Base-by-base conservation (phyloP, 2,329 filamentous ascomycete species). In the Epichloe hybrida region DNA sequence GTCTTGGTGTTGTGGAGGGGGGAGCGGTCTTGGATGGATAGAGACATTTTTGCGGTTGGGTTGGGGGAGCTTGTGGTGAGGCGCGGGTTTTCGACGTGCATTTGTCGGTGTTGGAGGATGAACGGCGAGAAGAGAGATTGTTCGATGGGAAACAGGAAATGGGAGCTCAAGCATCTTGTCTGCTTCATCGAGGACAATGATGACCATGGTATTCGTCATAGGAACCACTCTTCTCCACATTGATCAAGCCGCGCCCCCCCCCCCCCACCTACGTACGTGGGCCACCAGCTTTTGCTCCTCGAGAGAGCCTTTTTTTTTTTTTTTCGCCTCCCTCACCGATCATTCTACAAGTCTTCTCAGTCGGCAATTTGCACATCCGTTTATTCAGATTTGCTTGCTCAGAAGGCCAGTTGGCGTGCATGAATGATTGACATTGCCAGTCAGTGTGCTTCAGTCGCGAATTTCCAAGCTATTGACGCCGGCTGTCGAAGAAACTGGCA, bases 1-100 rank as follows among this genome's bases (percentile, higher is more conserved):
- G 21, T 40, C 40, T 48, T 47, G 1, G 61, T 58, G 15, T 58
- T 57, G 31, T 55, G 52, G 15, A 69, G 55, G 54, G 23, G 21
- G 21, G 64, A 41, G 4, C 51, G 46, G 20, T 55, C 52, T 3
- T 55, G n/a, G 39, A 56, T 46, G 9, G 48, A 56, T n/a, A 57
- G 50, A n/a, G 44, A 17, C 38, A 50, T 46, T 8, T 34, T 21
- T 37, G 34, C 8, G 34, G 31, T 41, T 31, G 27, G 27, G 27
- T 41, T 31, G 27, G 27, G 17, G 27, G 27, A 31, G 27, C 52
- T 48, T 45, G 13, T 50, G 27, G 11, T 8, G 46, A 27, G 17
- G 45, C 20, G 37, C 17, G 20, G 21, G 7, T 27, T 27, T n/a
- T 43, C 3, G 27, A 9, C 11, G 27, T 31, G 27, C 27, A 31